Percentiles rank a stretch among this genome's conserved stretches.
phyloP scores from a whole-genome alignment of 306 rosid genomes.

The Cucumis melo region DNA sequence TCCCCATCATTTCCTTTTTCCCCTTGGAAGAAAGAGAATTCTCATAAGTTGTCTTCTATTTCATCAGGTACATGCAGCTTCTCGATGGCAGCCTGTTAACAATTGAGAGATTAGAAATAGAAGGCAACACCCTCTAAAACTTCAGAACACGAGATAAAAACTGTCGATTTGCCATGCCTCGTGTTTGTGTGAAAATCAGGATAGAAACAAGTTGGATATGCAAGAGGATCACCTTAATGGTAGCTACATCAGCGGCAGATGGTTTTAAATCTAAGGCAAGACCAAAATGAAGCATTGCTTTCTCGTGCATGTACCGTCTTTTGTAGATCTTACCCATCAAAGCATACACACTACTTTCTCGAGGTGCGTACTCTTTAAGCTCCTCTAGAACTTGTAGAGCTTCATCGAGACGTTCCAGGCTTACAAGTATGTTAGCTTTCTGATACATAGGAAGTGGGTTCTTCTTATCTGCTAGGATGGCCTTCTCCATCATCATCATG shows the following conservation, averaged over 20 bases:
- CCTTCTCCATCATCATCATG: constrained; percentile 76
- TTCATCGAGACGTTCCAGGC: constrained; percentile 62
- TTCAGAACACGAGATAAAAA: background rate
- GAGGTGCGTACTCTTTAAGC: constrained; percentile 83
- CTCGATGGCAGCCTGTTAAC: constrained; percentile 86
- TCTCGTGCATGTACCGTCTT: constrained; percentile 74
- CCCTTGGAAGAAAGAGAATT: background rate
- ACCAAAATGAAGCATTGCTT: constrained; percentile 91
- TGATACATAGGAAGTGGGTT: constrained; percentile 99
- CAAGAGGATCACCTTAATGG: constrained; percentile 58
- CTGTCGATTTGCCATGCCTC: background rate
- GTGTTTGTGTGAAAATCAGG: background rate
- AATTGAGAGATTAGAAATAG: constrained; percentile 2
- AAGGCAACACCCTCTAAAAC: background rate
- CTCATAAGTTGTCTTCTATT: constrained; percentile 59
- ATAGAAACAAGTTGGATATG: background rate
- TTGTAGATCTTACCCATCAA: constrained; percentile 90
- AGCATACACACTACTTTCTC: constrained; percentile 90
- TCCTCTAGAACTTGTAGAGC: constrained; percentile 82
- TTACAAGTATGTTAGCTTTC: constrained; percentile 79
- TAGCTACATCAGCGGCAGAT: constrained; percentile 83
- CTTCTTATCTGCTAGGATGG: constrained; percentile 83
- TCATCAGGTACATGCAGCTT: constrained; percentile 95
- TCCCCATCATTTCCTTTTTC: background rate
- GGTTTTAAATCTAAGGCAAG: constrained; percentile 98